Conservation (phyloP, 257 asterid genomes). For the Handroanthus guayacan region DNA sequence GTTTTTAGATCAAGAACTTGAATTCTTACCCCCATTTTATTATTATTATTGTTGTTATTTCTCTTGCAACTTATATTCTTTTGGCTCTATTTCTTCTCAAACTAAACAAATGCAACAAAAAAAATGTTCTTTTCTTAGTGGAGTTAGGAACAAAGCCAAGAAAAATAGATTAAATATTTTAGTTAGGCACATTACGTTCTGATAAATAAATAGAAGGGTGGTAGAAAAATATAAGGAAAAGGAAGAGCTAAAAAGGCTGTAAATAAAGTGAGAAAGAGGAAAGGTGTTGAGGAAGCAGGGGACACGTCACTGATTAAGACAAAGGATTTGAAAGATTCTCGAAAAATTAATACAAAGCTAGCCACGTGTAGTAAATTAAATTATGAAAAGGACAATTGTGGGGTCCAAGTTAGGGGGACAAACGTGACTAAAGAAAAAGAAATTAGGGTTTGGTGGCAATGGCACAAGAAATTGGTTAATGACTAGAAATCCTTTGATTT, state of each 20-base stretch:
- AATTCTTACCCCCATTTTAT: too few relatives aligned
- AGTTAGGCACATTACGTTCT: slow-evolving; percentile 6
- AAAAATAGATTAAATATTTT: not conserved
- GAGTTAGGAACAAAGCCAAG: slow-evolving; percentile 9
- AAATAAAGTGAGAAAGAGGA: not conserved
- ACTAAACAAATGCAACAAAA: not conserved
- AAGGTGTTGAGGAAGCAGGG: slow-evolving; percentile 27
- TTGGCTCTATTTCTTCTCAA: not conserved
- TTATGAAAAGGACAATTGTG: slow-evolving; percentile 19
- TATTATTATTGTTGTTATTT: too few relatives aligned
- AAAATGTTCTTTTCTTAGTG: not conserved
- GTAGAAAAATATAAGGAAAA: not conserved
- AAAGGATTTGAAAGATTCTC: slow-evolving; percentile 49
- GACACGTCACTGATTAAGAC: slow-evolving; percentile 53
- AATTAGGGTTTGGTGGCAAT: slow-evolving; percentile 33
- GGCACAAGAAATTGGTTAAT: slow-evolving; percentile 1
- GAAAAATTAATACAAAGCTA: slow-evolving; percentile 22
- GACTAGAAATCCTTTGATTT: slow-evolving; percentile 22
- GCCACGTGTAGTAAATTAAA: slow-evolving; percentile 44
- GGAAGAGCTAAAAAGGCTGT: not conserved
- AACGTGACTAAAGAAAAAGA: not conserved
- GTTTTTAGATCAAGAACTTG: too few relatives aligned
- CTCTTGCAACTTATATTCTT: not conserved
- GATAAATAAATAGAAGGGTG: not conserved
- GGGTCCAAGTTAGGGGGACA: slow-evolving; percentile 32